Evolutionary conservation across 148 eudicot genomes (phyloP), one percentile per base, ranked within the genome.

Genomic region (Linanthus parryae): DNA sequence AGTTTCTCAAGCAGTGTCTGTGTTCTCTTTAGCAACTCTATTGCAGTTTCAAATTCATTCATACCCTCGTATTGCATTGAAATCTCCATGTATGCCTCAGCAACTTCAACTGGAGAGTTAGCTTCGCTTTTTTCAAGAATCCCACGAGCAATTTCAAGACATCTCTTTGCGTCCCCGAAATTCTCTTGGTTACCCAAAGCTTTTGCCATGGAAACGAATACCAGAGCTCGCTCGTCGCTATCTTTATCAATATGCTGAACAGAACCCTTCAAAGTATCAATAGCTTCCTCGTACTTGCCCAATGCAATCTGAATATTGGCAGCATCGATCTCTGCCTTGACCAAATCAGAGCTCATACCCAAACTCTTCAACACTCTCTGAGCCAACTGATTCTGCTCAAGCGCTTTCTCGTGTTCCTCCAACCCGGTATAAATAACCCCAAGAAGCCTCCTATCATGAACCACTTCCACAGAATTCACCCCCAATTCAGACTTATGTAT

Each of bases 291-390:
- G 40, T 55, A 80, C 49, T 68, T 84, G 20, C 91, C 91, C 45
- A 94, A 71, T 30, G 88, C 87, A 58, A 94, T 84, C 62, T 82
- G 76, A 82, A 88, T 88, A 58, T 94, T 84, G 39, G 99, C 88
- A 23, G 91, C 81, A 70, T 84, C 96, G 25, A 94, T 84, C 60
- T 80, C 95, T 17, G 94, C 91, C 4, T 84, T 82, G 42, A 94
- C 73, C 54, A 88, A 63, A 46, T 94, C 99, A 5, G 80, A 48
- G 30, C 51, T 64, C 13, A 73, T 70, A 40, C 99, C 99, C 91
- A 95, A 82, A 47, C 54, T 84, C 77, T 82, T 94, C 63, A 94
- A 65, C 16, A 82, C 82, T 52, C 58, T 94, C 25, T 75, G 88
- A 0, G 96, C 75, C 53, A 88, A 63, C 43, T 64, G 76, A 59